A percentile compares a stretch with the other conserved stretches of the same genome.
Evolutionary conservation across 1,284 basidiomycete genomes (phyloP).

Genomic region (Ustilago shanxiensis): DNA sequence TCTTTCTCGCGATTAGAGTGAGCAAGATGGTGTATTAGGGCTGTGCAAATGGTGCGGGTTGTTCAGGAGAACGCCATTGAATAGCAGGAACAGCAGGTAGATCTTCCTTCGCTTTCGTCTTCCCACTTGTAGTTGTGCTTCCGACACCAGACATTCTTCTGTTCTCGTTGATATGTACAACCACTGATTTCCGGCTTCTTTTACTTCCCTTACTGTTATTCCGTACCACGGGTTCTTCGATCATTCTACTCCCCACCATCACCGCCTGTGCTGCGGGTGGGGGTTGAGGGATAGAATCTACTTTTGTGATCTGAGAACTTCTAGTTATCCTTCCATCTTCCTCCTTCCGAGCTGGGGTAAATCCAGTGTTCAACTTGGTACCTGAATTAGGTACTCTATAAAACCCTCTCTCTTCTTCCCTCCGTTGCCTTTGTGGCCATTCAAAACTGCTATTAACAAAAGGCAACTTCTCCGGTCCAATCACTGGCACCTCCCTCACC

Average conservation of each 20-base stretch:
- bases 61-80: conserved; percentile 27
- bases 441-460: conserved; percentile 29
- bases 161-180: conserved; percentile 39
- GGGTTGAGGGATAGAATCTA: conserved; percentile 10
- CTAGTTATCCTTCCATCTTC: conserved; percentile 29
- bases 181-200: conserved; percentile 22
- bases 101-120: conserved; percentile 1
- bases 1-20: no score
- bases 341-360: not conserved
- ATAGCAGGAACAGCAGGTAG: conserved; percentile 38
- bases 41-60: no score
- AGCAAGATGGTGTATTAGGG: no score
- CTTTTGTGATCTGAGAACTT: conserved; percentile 30
- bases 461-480: conserved; percentile 43
- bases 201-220: conserved; percentile 43
- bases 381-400: conserved; percentile 28
- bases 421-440: not conserved
- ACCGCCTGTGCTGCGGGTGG: conserved; percentile 5
- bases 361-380: conserved; percentile 4
- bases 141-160: conserved; percentile 20
- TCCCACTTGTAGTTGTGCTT: not conserved
- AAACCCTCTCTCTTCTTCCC: conserved; percentile 23
- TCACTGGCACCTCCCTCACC: conserved; percentile 35
- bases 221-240: conserved; percentile 29
- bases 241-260: conserved; percentile 24